A percentile compares a stretch with the other conserved stretches of the same genome.
Conservation (phyloP, 1,284 basidiomycete species). For the Papiliotrema flavescens region DNA sequence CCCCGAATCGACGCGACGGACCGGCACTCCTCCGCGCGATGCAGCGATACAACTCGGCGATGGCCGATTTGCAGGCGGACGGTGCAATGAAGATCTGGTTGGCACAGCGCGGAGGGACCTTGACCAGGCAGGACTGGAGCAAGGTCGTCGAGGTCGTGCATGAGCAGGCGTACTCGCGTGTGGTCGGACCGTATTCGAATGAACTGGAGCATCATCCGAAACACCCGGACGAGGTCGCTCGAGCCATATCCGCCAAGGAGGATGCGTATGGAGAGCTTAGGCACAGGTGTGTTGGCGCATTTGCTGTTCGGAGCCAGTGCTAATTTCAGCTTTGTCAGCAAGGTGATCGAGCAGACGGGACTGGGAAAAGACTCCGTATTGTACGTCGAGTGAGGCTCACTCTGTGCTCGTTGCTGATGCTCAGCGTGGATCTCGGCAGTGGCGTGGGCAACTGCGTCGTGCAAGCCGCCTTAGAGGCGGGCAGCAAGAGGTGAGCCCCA, state of each 20-base stretch:
- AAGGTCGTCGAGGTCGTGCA: conserved; percentile 48
- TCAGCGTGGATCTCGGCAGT: conserved; percentile 54
- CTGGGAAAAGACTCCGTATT: conserved; percentile 42
- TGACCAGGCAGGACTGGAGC: conserved; percentile 49
- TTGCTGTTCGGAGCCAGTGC: background rate
- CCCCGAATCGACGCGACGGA: conserved; percentile 51
- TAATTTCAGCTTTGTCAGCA: conserved; percentile 41
- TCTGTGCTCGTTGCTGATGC: conserved; percentile 38
- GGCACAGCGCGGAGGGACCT: conserved; percentile 15
- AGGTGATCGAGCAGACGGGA: conserved; percentile 42
- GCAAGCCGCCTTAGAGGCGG: conserved; percentile 55
- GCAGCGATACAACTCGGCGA: conserved; percentile 51
- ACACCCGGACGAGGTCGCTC: conserved; percentile 41
- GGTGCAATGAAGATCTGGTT: conserved; percentile 39
- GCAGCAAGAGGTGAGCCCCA: conserved; percentile 35
- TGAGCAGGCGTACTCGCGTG: conserved; percentile 55
- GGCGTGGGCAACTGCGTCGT: conserved; percentile 58
- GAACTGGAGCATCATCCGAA: conserved; percentile 49
- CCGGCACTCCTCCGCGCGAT: conserved; percentile 52
- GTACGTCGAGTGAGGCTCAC: conserved; percentile 39
- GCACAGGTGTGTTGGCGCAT: conserved; percentile 30
- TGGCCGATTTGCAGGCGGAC: conserved; percentile 44
- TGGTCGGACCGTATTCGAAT: conserved; percentile 53
- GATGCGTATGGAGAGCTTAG: conserved; percentile 48
- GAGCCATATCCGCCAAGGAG: conserved; percentile 41